Percentiles rank a stretch among this genome's conserved stretches.
These are phyloP conservation scores for Coffea canephora DNA, from an alignment of 257 asterid species.

Conservation along the genomic window DNA sequence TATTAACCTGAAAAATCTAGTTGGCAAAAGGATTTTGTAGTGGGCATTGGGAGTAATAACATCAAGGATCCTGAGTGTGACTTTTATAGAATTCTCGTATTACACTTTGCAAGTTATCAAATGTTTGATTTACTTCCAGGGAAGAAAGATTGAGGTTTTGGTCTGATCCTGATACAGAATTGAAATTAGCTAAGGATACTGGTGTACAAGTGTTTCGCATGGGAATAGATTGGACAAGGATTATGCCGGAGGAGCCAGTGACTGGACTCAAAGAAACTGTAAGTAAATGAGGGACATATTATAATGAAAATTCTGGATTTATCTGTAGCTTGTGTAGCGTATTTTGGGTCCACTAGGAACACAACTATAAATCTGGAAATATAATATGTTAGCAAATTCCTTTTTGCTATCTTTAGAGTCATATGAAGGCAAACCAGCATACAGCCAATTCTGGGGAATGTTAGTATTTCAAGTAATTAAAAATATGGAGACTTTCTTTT, in stretches of 20 bases:
- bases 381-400: not conserved
- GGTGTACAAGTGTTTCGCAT: slow-evolving; percentile 88
- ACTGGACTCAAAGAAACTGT: slow-evolving; percentile 56
- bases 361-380: not conserved
- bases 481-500: not conserved
- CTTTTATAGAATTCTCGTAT: not conserved
- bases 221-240: slow-evolving; percentile 97
- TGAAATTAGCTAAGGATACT: slow-evolving; percentile 82
- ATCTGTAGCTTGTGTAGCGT: not conserved
- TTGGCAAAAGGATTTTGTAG: not conserved
- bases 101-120: not conserved
- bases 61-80: not conserved
- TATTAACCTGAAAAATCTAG: not conserved
- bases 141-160: slow-evolving; percentile 94
- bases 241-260: slow-evolving; percentile 87
- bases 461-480: not conserved
- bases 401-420: not conserved
- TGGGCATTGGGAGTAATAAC: not conserved
- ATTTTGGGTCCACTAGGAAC: not conserved
- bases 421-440: no score
- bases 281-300: slow-evolving; percentile 30
- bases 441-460: not conserved
- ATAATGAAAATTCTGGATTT: not conserved
- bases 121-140: slow-evolving; percentile 43
- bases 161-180: slow-evolving; percentile 97